Percentiles rank a stretch among this genome's conserved stretches.
These are phyloP conservation scores for Serpula lacrymans DNA, from an alignment of 768 basidiomycete species.

Conservation along the genomic window DNA sequence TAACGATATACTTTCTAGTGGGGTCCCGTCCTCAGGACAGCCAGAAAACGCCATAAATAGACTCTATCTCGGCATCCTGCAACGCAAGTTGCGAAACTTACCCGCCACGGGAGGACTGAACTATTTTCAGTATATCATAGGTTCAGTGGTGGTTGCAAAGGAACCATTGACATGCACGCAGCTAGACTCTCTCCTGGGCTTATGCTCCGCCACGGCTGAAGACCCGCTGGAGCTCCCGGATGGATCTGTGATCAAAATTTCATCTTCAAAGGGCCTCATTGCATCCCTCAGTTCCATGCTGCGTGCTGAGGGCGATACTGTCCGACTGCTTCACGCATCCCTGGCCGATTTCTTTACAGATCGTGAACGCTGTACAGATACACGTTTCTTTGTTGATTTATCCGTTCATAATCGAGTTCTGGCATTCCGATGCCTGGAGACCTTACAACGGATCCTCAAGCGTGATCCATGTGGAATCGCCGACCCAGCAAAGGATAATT, in stretches of 20 bases:
- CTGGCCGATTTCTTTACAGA: constrained; percentile 24
- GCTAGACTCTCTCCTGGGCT: constrained; percentile 1
- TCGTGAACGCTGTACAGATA: constrained; percentile 3
- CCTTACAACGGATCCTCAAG: no score
- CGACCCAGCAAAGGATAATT: background rate
- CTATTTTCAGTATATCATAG: constrained; percentile 8
- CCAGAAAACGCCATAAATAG: background rate
- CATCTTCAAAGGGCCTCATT: no score
- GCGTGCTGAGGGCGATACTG: no score
- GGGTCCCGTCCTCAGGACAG: constrained; percentile 1
- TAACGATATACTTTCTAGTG: no score
- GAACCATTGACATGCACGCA: constrained; percentile 4
- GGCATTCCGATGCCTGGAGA: constrained; percentile 4
- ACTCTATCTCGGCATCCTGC: constrained; percentile 8
- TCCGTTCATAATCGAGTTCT: constrained; percentile 13
- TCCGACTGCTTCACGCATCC: constrained; percentile 25
- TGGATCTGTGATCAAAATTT: constrained; percentile 3
- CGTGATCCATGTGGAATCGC: background rate
- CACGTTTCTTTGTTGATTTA: constrained; percentile 11
- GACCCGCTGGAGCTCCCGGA: constrained; percentile 4
- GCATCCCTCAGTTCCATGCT: no score
- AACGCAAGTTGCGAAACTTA: no score
- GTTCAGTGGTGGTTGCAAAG: constrained; percentile 3
- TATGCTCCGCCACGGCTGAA: no score
- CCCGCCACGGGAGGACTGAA: background rate